Base-by-base conservation (phyloP, 257 asterid genomes). In the Galeopsis tetrahit region DNA sequence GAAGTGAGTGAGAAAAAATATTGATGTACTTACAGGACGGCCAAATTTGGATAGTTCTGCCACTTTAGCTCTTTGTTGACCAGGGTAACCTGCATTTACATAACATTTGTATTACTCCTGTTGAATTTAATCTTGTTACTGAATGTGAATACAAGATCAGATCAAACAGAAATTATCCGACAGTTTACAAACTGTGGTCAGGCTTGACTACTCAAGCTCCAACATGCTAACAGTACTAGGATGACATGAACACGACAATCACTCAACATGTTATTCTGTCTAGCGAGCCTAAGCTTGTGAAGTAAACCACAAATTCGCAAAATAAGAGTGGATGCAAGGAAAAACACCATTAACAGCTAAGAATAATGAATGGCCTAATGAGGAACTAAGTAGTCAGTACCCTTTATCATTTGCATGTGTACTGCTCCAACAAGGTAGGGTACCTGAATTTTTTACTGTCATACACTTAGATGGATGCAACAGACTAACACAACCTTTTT, bases 11-110 rank as follows among this genome's bases (percentile, higher is more conserved):
- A 70, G 2, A 55, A 59, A 33, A 78, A 58, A 58, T 32, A 10
- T 33, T 58, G 40, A 61, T 59, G 3, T 42, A 83, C 93, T 86
- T 82, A 90, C 96, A 1, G 98, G 97, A 32, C 97, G 98, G 10
- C 98, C 97, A 66, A 90, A 93, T 82, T 88, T 88, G 77, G 98
- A 87, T 63, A 87, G 81, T 81, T 90, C 98, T 13, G 96, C 81
- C 77, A 82, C 90, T 82, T 88, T 90, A 77, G 85, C 89, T 82
- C 85, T 85, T 81, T 85, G 95, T 59, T 81, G 93, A 15, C 97
- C 98, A 31, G 97, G 98, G 78, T 81, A 85, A 72, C 97, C 98
- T 93, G 74, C 70, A 82, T 63, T 33, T 38, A 55, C 31, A 69
- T 58, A 13, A 71, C 71, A 4, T 61, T 52, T 44, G 48, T 33